Evolutionary conservation across 1,284 basidiomycete genomes (phyloP), one percentile per base, ranked within the genome.

Genomic region (Malassezia brasiliensis): DNA sequence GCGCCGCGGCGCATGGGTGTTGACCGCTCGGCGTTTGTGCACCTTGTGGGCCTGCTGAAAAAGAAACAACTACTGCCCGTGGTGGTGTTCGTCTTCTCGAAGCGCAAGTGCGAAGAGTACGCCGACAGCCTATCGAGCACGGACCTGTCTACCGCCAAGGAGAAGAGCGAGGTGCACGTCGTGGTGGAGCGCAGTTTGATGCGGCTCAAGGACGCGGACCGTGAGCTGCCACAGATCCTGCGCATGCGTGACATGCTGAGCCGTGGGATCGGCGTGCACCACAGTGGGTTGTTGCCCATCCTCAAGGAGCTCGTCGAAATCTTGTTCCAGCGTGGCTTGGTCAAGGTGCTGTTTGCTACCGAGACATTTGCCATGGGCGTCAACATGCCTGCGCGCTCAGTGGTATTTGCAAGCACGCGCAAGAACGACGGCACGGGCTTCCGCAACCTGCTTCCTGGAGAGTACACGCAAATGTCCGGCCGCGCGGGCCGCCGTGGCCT

Each of bases 321-420:
- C 39, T 80, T 99, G 15, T 99, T 99, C 72, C 87, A 90, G 9
- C 83, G 90, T 34, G 94, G 94, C 20, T 79, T 98, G 36, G 93
- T 99, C 57, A 98, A 98, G 76, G 85, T 96, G 15, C 78, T 99
- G 10, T 99, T 98, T 71, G 94, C 94, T 0, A 99, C 94, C 0
- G 94, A 99, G 76, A 98, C 94, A 0, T 99, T 99, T 75, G 94
- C 94, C 0, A 98, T 99, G 94, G 66, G 67, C 35, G 94, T 99
- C 57, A 98, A 99, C 77, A 99, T 99, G 94, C 94, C 94, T 14
- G 90, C 94, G 2, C 88, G 86, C 79, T 89, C 85, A 63, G 94
- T 98, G 1, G 94, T 96, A 1, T 99, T 98, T 76, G 91, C 93
- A 0, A 85, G 83, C 38, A 94, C 88, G 50, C 82, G 90, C 50